These are phyloP conservation scores for Suhomyces chickasaworum DNA, from an alignment of 1,139 yeast species.

Conservation along the genomic window DNA sequence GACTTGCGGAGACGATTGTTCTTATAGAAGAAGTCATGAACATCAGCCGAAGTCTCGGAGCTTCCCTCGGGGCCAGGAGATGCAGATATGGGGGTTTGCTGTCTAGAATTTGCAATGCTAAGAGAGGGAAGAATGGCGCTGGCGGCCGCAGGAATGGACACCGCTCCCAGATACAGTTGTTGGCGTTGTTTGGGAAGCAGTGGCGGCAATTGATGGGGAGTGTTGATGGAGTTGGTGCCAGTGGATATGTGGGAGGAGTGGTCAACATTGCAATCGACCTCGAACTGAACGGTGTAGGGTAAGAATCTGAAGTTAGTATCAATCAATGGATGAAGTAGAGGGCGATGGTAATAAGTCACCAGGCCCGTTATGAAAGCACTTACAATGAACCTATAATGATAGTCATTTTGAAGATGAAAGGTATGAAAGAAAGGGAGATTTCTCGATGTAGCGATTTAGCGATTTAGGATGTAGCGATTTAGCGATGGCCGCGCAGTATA, in stretches of 20 bases:
- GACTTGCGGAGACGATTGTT: constrained; percentile 19
- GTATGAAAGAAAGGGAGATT: no score
- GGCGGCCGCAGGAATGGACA: constrained; percentile 9
- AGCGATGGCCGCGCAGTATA: constrained; percentile 2
- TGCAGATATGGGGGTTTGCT: constrained; percentile 16
- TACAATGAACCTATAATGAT: constrained; percentile 64
- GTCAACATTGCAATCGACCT: constrained; percentile 31
- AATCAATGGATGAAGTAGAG: not conserved
- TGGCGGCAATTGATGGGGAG: not conserved
- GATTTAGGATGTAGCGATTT: not conserved
- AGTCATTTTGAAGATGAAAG: constrained; percentile 42
- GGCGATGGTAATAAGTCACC: not conserved
- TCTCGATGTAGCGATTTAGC: constrained; percentile 2
- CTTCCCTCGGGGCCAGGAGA: constrained; percentile 12
- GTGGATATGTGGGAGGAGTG: constrained; percentile 19
- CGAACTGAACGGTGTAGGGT: constrained; percentile 74
- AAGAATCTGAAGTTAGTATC: constrained; percentile 52
- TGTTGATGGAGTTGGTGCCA: constrained; percentile 6
- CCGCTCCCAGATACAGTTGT: constrained; percentile 2
- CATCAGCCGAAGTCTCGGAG: constrained; percentile 8
- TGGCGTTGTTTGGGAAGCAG: constrained; percentile 2
- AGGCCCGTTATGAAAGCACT: constrained; percentile 27
- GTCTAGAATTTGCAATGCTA: constrained; percentile 18
- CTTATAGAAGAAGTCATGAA: constrained; percentile 37
- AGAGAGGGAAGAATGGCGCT: constrained; percentile 25